Evolutionary conservation across 306 rosid species (phyloP).

Genomic region (Hippophae rhamnoides): DNA sequence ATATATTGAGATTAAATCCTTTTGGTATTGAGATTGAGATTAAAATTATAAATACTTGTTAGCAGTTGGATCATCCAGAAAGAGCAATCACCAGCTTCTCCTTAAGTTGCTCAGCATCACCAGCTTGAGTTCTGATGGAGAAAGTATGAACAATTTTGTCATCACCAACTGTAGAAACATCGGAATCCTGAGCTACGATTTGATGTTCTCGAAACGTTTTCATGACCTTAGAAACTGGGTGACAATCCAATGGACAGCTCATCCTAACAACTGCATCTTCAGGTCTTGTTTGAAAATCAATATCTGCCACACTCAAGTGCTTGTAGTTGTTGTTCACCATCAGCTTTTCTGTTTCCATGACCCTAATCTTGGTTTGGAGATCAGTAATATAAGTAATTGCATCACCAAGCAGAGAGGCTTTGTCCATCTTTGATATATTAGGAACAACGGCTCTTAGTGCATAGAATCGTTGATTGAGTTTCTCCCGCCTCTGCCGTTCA

Average conservation of each 20-base stretch:
- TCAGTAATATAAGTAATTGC: constrained; percentile 78
- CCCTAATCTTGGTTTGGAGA: constrained; percentile 73
- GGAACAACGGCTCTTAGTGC: constrained; percentile 91
- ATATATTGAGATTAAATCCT: neutral
- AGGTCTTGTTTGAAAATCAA: constrained; percentile 63
- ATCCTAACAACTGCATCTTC: constrained; percentile 68
- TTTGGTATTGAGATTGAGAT: too few relatives aligned
- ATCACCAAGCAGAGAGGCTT: constrained; percentile 87
- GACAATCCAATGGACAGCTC: constrained; percentile 61
- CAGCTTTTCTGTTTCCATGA: constrained; percentile 67
- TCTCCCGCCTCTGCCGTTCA: constrained; percentile 87
- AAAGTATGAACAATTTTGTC: constrained; percentile 58
- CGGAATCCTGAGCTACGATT: constrained; percentile 51
- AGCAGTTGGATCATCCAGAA: constrained; percentile 29
- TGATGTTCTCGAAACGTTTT: constrained; percentile 53
- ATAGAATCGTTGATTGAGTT: constrained; percentile 85
- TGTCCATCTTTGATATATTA: constrained; percentile 90
- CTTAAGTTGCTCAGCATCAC: constrained; percentile 62
- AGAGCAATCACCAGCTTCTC: constrained; percentile 66
- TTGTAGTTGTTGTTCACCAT: constrained; percentile 32
- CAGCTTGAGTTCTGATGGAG: constrained; percentile 55
- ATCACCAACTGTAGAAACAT: constrained; percentile 34
- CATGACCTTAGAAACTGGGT: constrained; percentile 67
- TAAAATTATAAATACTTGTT: constrained; percentile 8
- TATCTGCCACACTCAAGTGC: constrained; percentile 35